phyloP scores from a whole-genome alignment of 116 monocot genomes.

The Dioscorea cayenensis region DNA sequence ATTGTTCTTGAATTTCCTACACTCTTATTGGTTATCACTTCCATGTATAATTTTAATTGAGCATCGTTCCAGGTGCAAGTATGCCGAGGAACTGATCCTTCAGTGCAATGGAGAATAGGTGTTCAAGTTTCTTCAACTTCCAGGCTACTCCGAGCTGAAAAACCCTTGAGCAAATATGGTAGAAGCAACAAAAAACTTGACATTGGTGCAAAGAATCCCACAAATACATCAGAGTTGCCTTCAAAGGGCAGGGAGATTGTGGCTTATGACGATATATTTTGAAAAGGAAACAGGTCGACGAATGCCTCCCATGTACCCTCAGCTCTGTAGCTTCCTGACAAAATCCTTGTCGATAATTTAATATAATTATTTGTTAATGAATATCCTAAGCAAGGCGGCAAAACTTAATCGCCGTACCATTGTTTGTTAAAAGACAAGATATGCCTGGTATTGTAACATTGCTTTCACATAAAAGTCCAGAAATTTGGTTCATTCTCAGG shows the following conservation, averaged over 20 bases:
- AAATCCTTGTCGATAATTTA: neutral
- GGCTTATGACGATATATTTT: conserved; percentile 67
- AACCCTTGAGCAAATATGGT: conserved; percentile 37
- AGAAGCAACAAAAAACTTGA: conserved; percentile 30
- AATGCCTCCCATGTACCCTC: too few species aligned
- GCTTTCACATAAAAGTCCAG: too few species aligned
- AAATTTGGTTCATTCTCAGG: neutral
- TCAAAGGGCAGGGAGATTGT: conserved; percentile 37
- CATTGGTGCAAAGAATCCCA: conserved; percentile 12
- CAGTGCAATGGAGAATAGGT: conserved; percentile 25
- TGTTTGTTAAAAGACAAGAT: too few species aligned
- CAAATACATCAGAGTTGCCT: conserved; percentile 12
- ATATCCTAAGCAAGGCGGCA: too few species aligned
- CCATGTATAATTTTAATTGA: neutral
- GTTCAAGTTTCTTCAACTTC: conserved; percentile 21
- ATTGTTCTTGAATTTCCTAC: neutral
- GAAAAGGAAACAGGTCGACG: neutral
- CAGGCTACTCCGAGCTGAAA: conserved; percentile 33
- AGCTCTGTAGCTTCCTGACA: neutral
- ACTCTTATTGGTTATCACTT: neutral
- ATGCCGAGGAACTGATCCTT: conserved; percentile 28
- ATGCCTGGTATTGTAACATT: too few species aligned
- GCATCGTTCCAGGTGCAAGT: conserved; percentile 36
- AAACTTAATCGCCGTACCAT: too few species aligned
- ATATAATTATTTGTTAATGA: neutral